Evolutionary conservation across 2,329 filamentous ascomycete genomes (phyloP), one percentile per base, ranked within the genome.

Genomic region (Tolypocladium inflatum): DNA sequence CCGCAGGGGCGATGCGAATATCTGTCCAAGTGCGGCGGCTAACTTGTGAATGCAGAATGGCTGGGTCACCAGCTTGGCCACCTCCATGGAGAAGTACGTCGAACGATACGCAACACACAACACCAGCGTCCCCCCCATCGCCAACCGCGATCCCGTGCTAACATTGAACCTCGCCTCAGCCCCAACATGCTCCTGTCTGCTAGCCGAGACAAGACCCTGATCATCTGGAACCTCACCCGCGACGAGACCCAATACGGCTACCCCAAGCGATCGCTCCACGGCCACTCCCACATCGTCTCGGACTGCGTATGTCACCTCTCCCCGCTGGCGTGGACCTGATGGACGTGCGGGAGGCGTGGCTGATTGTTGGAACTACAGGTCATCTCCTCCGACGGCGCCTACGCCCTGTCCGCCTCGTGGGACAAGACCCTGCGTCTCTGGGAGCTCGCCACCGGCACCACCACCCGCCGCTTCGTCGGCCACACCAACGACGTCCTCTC

Each of bases 221-320:
- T 99, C 83, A 96, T 99, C 87, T 99, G 94, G 94, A 96, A 97
- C 86, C 86, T 99, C 74, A 97, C 94, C 79, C 93, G 94, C 80
- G 92, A 97, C 80, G 94, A 97, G 83, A 87, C 87, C 77, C 88
- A 90, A 76, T 99, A 97, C 85, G 94, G 94, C 72, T 96, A 96
- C 86, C 94, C 94, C 75, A 97, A 99, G 88, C 89, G 94, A 81
- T 95, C 91, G 76, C 91, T 99, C 70, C 88, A 95, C 82, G 94
- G 94, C 74, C 94, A 99, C 86, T 97, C 92, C 66, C 94, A 99
- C 88, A 99, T 99, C 78, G 92, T 99, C 76, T 97, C 94, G 78
- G 94, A 99, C 89, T 97, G 94, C 82, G 94, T 96, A 94, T 72
- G 90, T 89, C 74, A 64, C 60, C 62, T 41, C 52, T 48, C 37